phyloP scores from a whole-genome alignment of 495 filamentous ascomycete species.

The Aspergillus taichungensis region DNA sequence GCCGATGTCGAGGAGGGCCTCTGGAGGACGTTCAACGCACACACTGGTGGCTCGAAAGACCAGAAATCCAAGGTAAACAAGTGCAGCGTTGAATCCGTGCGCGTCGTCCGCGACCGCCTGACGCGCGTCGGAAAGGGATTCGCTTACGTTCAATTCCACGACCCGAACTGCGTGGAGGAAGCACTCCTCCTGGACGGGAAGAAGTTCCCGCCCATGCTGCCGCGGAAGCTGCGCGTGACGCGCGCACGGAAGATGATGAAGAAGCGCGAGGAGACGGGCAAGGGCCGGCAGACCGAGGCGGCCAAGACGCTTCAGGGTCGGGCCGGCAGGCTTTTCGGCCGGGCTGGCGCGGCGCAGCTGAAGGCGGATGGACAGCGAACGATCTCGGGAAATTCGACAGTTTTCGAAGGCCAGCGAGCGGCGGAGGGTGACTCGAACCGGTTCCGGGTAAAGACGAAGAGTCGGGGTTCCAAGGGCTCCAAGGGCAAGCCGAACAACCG shows the following conservation, averaged over 20 bases:
- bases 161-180: conserved; percentile 77
- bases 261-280: conserved; percentile 44
- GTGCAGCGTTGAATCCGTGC: conserved; percentile 84
- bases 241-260: conserved; percentile 73
- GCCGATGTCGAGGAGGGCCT: conserved; percentile 92
- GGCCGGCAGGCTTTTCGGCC: conserved; percentile 73
- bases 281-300: conserved; percentile 43
- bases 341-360: conserved; percentile 62
- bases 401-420: conserved; percentile 89
- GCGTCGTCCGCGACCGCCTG: conserved; percentile 80
- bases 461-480: conserved; percentile 44
- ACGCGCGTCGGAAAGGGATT: conserved; percentile 96
- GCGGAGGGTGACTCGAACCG: conserved; percentile 56
- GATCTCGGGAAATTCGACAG: conserved; percentile 47
- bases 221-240: conserved; percentile 75
- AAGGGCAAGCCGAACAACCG: conserved; percentile 44
- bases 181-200: conserved; percentile 80
- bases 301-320: conserved; percentile 69
- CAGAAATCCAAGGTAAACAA: conserved; percentile 28
- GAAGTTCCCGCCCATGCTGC: conserved; percentile 86
- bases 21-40: conserved; percentile 70
- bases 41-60: conserved; percentile 36
- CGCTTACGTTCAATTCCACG: conserved; percentile 95
- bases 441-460: conserved; percentile 49
- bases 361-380: conserved; percentile 31